Conservation (phyloP, 2,329 filamentous ascomycete genomes). For the Sporothrix dimorphospora region DNA sequence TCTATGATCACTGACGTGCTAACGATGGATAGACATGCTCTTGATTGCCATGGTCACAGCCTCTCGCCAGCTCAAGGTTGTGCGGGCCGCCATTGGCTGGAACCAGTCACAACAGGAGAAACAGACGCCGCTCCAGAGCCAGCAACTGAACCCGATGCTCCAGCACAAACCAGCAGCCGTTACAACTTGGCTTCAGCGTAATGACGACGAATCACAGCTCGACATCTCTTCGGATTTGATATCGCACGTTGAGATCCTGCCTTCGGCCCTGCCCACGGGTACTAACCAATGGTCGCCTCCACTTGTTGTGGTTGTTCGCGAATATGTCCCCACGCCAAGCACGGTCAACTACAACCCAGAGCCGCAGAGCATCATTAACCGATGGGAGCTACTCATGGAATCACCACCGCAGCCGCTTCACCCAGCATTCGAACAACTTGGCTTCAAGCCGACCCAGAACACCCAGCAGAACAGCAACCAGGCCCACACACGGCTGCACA, state of each 20-base stretch:
- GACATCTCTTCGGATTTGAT: constrained; percentile 63
- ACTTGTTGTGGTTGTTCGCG: constrained; percentile 74
- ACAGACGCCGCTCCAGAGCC: constrained; percentile 50
- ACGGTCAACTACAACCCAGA: constrained; percentile 64
- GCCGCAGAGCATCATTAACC: constrained; percentile 73
- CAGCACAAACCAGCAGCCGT: constrained; percentile 60
- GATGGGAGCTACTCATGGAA: constrained; percentile 78
- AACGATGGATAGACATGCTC: constrained; percentile 45
- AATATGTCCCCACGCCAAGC: constrained; percentile 52
- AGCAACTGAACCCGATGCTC: constrained; percentile 56
- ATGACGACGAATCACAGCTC: constrained; percentile 44
- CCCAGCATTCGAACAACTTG: constrained; percentile 75
- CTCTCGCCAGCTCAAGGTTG: constrained; percentile 72
- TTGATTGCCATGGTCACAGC: constrained; percentile 69
- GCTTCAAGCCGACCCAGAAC: constrained; percentile 43
- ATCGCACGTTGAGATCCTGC: constrained; percentile 75
- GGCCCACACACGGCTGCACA: constrained; percentile 54
- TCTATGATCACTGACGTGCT: background rate
- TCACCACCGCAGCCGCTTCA: constrained; percentile 66
- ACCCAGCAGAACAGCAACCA: constrained; percentile 30
- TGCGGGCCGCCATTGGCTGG: constrained; percentile 77
- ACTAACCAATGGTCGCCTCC: constrained; percentile 60
- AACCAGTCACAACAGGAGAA: constrained; percentile 62
- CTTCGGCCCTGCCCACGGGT: constrained; percentile 63
- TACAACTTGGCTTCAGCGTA: constrained; percentile 60